A percentile compares a stretch with the other conserved stretches of the same genome.
These are phyloP conservation scores for Lenzites betulinus DNA, from an alignment of 768 basidiomycete species.

Conservation along the genomic window DNA sequence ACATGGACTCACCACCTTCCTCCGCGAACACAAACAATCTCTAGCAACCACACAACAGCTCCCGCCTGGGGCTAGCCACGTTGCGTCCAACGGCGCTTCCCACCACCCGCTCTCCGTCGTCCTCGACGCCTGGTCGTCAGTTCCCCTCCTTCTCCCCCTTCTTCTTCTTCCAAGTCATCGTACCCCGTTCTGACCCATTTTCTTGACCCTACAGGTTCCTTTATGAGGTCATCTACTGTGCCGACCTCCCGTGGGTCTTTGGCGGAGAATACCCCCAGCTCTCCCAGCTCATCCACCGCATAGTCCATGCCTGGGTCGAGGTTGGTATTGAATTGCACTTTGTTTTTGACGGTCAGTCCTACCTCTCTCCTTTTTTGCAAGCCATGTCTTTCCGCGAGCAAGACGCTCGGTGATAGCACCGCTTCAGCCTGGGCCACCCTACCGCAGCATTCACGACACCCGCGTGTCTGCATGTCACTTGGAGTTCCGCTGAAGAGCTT, in stretches of 20 bases:
- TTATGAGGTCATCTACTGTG: conserved; percentile 61
- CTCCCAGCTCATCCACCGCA: conserved; percentile 44
- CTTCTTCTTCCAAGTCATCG: not conserved
- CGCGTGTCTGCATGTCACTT: too few relatives aligned
- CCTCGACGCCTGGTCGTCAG: conserved; percentile 89
- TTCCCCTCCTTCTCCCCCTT: conserved; percentile 24
- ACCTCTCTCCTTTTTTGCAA: not conserved
- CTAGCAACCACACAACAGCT: conserved; percentile 41
- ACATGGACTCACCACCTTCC: conserved; percentile 53
- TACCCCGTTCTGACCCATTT: too few relatives aligned
- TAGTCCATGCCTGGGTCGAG: conserved; percentile 67
- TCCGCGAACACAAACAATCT: conserved; percentile 45
- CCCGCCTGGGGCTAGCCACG: not conserved
- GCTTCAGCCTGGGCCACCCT: too few relatives aligned
- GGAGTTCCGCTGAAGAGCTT: too few relatives aligned
- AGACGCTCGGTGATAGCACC: too few relatives aligned
- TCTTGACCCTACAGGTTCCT: conserved; percentile 59
- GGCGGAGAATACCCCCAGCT: conserved; percentile 78
- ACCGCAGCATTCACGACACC: too few relatives aligned
- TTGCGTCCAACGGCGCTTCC: conserved; percentile 5
- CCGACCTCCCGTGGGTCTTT: conserved; percentile 78
- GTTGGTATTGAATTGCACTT: conserved; percentile 68
- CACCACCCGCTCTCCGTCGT: conserved; percentile 51
- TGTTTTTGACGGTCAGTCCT: conserved; percentile 77
- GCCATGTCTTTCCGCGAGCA: not conserved